These are phyloP conservation scores for Fusarium dlaminii DNA, from an alignment of 2,329 filamentous ascomycete species.

Conservation along the genomic window DNA sequence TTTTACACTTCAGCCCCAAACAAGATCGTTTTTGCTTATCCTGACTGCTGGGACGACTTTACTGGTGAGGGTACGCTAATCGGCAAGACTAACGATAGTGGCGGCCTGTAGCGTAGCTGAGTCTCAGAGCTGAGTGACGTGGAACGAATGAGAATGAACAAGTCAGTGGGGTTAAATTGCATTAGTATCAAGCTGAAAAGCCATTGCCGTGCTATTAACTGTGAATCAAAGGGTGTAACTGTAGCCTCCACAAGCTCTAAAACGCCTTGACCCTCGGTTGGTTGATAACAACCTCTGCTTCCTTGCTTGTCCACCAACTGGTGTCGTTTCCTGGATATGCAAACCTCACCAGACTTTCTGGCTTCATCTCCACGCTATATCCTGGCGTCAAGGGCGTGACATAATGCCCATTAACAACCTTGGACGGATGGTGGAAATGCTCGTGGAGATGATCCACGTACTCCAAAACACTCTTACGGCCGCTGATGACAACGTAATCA, in stretches of 20 bases:
- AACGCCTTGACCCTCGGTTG: background rate
- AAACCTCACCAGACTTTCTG: constrained; percentile 82
- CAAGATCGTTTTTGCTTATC: accelerated
- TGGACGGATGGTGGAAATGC: constrained; percentile 84
- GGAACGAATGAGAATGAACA: accelerated
- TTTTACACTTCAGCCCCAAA: accelerated
- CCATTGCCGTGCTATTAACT: too few relatives aligned
- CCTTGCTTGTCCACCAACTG: constrained; percentile 85
- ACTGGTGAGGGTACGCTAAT: background rate
- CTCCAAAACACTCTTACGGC: constrained; percentile 76
- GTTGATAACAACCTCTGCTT: constrained; percentile 56
- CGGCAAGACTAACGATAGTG: too few relatives aligned
- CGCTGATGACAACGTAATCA: constrained; percentile 87
- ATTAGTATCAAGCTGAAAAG: accelerated
- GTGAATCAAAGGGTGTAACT: too few relatives aligned
- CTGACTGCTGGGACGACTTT: accelerated
- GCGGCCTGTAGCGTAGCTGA: background rate
- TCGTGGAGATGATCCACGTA: constrained; percentile 94
- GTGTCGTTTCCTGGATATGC: constrained; percentile 80
- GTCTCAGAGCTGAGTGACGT: accelerated
- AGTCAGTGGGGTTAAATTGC: background rate
- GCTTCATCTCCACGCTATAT: constrained; percentile 94
- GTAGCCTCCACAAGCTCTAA: background rate
- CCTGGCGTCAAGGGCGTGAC: constrained; percentile 83
- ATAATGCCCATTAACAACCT: constrained; percentile 86